Evolutionary conservation across 2,329 filamentous ascomycete genomes (phyloP).

Genomic region (Fusarium sp.): DNA sequence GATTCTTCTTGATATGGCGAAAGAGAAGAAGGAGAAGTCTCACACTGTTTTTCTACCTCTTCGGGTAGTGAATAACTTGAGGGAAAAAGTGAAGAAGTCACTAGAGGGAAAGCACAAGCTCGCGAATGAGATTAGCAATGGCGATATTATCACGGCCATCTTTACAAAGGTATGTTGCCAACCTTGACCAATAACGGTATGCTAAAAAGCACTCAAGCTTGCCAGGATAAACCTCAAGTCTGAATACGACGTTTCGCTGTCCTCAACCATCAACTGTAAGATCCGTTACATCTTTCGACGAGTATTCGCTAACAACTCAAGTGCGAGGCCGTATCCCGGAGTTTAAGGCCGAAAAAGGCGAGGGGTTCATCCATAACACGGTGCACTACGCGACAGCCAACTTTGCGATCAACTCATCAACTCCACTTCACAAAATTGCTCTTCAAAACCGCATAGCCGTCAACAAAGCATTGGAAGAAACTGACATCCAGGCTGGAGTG

Average conservation of each 20-base stretch:
- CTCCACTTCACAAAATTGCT: background rate
- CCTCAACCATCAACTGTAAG: conserved; percentile 5
- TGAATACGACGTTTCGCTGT: background rate
- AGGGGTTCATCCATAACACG: background rate
- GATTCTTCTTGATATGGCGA: background rate
- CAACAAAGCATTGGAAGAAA: background rate
- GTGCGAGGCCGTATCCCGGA: conserved; percentile 9
- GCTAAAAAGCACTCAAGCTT: background rate
- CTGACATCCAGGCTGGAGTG: background rate
- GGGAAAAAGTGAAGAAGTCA: background rate
- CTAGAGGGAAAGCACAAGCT: background rate
- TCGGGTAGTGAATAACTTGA: background rate
- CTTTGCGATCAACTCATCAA: background rate
- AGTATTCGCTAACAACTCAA: background rate
- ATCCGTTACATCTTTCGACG: fast-evolving
- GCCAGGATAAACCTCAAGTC: background rate
- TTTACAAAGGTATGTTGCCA: background rate
- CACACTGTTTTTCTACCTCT: background rate
- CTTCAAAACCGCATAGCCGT: background rate
- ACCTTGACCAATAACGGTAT: fast-evolving
- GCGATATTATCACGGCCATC: conserved; percentile 2
- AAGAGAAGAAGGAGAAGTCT: background rate
- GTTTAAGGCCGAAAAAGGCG: background rate
- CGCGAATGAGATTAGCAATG: background rate
- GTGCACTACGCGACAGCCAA: background rate